Percentiles rank a stretch among this genome's conserved stretches.
These are phyloP conservation scores for Kappamyces sp. DNA, from an alignment of 192 early-diverging fungal genomes.

Conservation along the genomic window DNA sequence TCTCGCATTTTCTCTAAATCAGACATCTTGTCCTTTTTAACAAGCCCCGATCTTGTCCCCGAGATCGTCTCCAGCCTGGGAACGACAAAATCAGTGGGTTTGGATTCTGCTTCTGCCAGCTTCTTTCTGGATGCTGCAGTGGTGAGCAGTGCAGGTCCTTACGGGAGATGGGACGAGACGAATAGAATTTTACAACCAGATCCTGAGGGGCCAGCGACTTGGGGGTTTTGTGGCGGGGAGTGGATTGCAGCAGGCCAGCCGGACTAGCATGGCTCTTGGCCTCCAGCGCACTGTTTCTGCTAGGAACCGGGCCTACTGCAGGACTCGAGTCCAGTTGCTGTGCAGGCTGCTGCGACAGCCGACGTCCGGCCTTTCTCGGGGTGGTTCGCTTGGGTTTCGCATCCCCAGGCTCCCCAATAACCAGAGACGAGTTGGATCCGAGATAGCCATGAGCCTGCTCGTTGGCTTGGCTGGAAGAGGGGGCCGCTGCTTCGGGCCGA, in stretches of 20 bases:
- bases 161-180: background rate
- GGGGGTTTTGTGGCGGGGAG: too few relatives aligned
- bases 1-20: slow-evolving; percentile 18
- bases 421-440: too few relatives aligned
- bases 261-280: too few relatives aligned
- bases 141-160: background rate
- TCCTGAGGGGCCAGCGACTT: background rate
- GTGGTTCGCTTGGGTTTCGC: too few relatives aligned
- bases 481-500: background rate
- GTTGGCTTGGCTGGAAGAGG: background rate
- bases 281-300: too few relatives aligned
- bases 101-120: background rate
- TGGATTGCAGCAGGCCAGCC: too few relatives aligned
- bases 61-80: background rate
- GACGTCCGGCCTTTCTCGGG: too few relatives aligned
- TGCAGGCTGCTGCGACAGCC: background rate
- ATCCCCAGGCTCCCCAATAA: too few relatives aligned
- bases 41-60: slow-evolving; percentile 3
- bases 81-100: slow-evolving; percentile 7
- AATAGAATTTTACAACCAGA: background rate
- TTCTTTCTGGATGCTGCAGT: background rate
- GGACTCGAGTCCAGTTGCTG: background rate
- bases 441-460: background rate
- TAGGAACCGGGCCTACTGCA: too few relatives aligned
- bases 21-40: slow-evolving; percentile 1